Evolutionary conservation across 179 eudicot species (phyloP), one percentile per base, ranked within the genome.

Genomic region (Carnegiea gigantea): DNA sequence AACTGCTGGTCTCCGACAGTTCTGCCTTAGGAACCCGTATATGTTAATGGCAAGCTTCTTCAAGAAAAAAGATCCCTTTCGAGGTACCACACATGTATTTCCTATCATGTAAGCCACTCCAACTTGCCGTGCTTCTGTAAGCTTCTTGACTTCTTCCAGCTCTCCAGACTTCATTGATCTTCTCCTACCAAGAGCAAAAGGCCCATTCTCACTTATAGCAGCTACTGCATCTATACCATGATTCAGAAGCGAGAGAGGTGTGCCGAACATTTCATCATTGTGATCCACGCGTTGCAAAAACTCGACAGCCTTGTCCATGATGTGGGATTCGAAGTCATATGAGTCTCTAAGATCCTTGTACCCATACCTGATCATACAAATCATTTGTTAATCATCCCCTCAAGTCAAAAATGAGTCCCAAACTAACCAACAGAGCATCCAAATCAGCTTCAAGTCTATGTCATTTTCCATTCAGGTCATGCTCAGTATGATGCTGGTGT

Each of bases 51-150:
- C 88, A 65, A 89, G 3, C 78, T 85, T 85, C 78, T 87, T 89
- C 44, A 85, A 1, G 1, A 79, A 70, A 3, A 80, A 40, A 3
- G 91, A 87, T 14, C 70, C 85, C 20, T 76, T 79, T 49, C 57
- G 84, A 30, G 89, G 87, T 46, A 70, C 79, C 7, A 89, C 80
- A 33, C 76, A 73, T 4, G 89, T 79, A 68, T 89, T 80, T 11
- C 89, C 88, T 80, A 87, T 68, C 74, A 89, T 89, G 80, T 87
- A 87, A 3, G 88, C 84, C 40, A 85, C 76, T 17, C 91, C 91
- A 10, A 86, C 81, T 78, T 85, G 87, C 65, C 82, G 82, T 5
- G 90, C 90, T 38, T 84, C 88, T 49, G 43, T 59, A 6, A 89
- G 77, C 18, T 85, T 86, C 51, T 82, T 24, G 0, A 85, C 54